Evolutionary conservation across 192 early-diverging fungal species (phyloP).

Genomic region (Gigaspora rosea): DNA sequence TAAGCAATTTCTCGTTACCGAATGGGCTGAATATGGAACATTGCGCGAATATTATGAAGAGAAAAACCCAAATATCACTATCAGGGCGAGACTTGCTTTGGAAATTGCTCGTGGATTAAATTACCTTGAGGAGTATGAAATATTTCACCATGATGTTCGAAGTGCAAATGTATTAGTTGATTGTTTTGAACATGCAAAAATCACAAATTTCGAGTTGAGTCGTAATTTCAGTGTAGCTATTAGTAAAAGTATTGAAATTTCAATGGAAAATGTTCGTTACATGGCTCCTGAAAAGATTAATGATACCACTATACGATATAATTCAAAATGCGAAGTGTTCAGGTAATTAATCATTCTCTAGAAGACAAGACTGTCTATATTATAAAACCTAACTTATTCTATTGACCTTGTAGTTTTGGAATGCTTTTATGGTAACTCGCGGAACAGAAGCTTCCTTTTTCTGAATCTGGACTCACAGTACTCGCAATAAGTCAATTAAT

Average conservation of each 20-base stretch:
- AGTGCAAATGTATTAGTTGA: conserved; percentile 12
- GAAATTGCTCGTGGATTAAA: conserved; percentile 44
- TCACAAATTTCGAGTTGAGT: conserved; percentile 43
- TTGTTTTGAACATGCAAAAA: conserved; percentile 19
- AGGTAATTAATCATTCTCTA: neutral
- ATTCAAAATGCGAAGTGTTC: conserved; percentile 16
- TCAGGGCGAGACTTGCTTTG: conserved; percentile 38
- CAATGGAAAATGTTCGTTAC: neutral
- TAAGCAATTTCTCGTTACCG: conserved; percentile 40
- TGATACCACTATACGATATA: neutral
- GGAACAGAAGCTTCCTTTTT: conserved; percentile 4
- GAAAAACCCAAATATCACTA: neutral
- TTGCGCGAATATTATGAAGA: conserved; percentile 39
- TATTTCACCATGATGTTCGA: conserved; percentile 44
- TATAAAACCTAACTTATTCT: neutral
- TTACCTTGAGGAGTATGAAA: conserved; percentile 44
- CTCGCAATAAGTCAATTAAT: neutral
- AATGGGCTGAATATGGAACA: conserved; percentile 43
- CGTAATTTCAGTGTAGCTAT: conserved; percentile 17
- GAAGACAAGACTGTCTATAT: neutral
- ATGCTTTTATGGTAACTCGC: conserved; percentile 22
- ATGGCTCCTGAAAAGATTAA: conserved; percentile 26
- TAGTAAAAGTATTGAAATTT: neutral
- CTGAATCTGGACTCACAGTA: neutral
- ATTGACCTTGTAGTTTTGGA: neutral